These are phyloP conservation scores for Ceratocystis alfenasii DNA, from an alignment of 2,329 filamentous ascomycete genomes.

Conservation along the genomic window DNA sequence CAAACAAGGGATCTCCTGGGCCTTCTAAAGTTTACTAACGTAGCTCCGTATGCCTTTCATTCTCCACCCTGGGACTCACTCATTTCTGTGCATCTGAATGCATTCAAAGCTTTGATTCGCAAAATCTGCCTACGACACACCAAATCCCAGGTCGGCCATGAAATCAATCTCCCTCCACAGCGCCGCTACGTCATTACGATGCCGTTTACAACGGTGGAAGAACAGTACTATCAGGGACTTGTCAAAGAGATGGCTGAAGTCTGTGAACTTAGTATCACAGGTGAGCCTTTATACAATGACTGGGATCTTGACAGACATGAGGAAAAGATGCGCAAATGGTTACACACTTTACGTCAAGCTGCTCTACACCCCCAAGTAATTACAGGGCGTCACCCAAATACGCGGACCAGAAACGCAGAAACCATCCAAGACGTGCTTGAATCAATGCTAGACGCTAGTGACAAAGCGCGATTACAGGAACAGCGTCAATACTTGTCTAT, in stretches of 20 bases:
- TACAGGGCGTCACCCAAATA: conserved; percentile 35
- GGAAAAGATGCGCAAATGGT: conserved; percentile 66
- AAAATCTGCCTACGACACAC: conserved; percentile 70
- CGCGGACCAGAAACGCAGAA: neutral
- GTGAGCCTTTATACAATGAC: conserved; percentile 46
- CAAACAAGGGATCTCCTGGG: conserved; percentile 67
- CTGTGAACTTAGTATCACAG: conserved; percentile 52
- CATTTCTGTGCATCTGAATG: conserved; percentile 44
- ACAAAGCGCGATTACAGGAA: conserved; percentile 16
- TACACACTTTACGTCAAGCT: conserved; percentile 69
- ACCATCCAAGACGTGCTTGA: neutral
- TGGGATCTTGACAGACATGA: conserved; percentile 56
- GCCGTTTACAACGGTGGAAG: conserved; percentile 80
- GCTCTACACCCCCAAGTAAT: conserved; percentile 70
- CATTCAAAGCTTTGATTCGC: conserved; percentile 59
- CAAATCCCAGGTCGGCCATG: conserved; percentile 66
- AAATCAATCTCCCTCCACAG: conserved; percentile 69
- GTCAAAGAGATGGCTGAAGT: conserved; percentile 64
- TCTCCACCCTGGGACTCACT: conserved; percentile 50
- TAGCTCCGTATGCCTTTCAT: neutral
- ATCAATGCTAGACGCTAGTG: neutral
- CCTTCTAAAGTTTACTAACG: conserved; percentile 56
- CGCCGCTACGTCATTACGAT: conserved; percentile 78
- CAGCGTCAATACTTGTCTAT: conserved; percentile 25
- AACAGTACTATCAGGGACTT: conserved; percentile 71